Conservation (phyloP, 495 filamentous ascomycete genomes). For the Penicillium argentinense region DNA sequence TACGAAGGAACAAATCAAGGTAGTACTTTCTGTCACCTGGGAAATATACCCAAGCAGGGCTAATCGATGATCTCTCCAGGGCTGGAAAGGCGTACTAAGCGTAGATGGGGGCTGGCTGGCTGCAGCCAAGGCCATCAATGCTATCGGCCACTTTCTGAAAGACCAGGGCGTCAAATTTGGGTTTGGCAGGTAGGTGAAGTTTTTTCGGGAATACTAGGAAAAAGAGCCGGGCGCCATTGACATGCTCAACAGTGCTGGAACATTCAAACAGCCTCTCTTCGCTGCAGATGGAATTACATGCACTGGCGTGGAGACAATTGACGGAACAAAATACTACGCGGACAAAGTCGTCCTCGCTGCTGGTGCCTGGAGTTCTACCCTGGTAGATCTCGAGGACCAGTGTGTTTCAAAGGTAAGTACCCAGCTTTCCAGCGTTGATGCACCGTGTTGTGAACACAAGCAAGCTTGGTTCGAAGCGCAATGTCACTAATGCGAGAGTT, state of each 20-base stretch:
- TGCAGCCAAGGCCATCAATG: conserved; percentile 23
- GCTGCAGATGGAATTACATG: conserved; percentile 14
- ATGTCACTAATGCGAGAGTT: too few species aligned
- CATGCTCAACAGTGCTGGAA: conserved; percentile 21
- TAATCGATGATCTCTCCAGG: too few species aligned
- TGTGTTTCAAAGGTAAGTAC: conserved; percentile 33
- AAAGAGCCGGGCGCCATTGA: too few species aligned
- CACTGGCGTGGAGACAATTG: conserved; percentile 32
- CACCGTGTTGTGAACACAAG: too few species aligned
- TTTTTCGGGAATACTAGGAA: too few species aligned
- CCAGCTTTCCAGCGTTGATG: too few species aligned
- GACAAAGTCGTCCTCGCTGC: conserved; percentile 38
- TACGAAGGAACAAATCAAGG: conserved; percentile 15
- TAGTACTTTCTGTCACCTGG: neutral
- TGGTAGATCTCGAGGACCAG: conserved; percentile 41
- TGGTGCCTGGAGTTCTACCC: conserved; percentile 37
- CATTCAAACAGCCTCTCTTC: conserved; percentile 17
- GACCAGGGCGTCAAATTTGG: conserved; percentile 16
- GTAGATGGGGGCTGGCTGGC: conserved; percentile 22
- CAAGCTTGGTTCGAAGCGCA: too few species aligned
- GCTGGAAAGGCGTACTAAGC: conserved; percentile 18
- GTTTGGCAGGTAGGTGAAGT: conserved; percentile 14
- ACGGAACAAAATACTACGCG: conserved; percentile 33
- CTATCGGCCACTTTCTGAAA: conserved; percentile 13
- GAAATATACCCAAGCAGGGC: too few species aligned